phyloP scores from a whole-genome alignment of 164 flowering plant genomes.

The Aristolochia fimbriata region DNA sequence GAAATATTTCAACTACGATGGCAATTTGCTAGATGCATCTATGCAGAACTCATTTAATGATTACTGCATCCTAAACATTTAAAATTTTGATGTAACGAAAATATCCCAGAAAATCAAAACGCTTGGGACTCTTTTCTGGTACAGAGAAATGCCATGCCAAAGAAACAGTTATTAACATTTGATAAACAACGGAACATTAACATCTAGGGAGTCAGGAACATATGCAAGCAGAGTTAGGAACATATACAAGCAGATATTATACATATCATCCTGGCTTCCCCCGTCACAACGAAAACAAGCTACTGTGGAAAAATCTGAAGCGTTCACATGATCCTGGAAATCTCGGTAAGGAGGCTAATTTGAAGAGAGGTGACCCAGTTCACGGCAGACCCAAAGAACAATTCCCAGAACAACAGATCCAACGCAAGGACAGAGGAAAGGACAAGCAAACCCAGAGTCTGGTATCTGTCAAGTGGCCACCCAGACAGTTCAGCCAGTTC shows the following conservation, averaged over 20 bases:
- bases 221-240: background rate
- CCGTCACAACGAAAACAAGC: background rate
- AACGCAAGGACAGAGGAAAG: slow-evolving; percentile 75
- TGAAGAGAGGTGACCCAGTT: slow-evolving; percentile 48
- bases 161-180: no score
- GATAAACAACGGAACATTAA: background rate
- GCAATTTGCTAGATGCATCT: no score
- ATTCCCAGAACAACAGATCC: slow-evolving; percentile 97
- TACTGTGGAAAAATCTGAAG: background rate
- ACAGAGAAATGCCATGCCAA: no score
- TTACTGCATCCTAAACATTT: no score
- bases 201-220: background rate
- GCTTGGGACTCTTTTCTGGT: no score
- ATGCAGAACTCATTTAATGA: no score
- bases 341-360: slow-evolving; percentile 26
- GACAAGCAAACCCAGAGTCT: slow-evolving; percentile 72
- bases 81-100: no score
- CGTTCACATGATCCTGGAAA: slow-evolving; percentile 10
- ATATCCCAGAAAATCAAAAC: no score
- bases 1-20: no score
- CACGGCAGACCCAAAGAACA: slow-evolving; percentile 56
- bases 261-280: background rate
- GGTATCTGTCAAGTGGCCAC: slow-evolving; percentile 91
- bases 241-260: slow-evolving; percentile 2
- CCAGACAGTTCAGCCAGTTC: slow-evolving; percentile 62